Evolutionary conservation across 768 basidiomycete species (phyloP).

Genomic region (Crassisporium funariophilum): DNA sequence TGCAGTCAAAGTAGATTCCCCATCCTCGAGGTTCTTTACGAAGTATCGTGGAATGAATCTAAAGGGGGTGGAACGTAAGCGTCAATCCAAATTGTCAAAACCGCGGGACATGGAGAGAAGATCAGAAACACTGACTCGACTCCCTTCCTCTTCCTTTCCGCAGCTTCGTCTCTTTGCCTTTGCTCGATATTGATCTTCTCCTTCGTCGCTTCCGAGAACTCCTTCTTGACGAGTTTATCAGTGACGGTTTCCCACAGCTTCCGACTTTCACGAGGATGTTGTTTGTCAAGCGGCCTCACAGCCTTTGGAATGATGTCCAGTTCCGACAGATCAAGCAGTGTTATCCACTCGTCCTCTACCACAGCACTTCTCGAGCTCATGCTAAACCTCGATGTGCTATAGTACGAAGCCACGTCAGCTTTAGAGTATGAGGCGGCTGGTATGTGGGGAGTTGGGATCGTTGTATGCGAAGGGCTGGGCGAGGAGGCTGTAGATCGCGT

Average conservation of each 20-base stretch:
- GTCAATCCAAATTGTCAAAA: not conserved
- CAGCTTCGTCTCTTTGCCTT: conserved; percentile 85
- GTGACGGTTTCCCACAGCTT: conserved; percentile 90
- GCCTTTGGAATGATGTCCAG: conserved; percentile 77
- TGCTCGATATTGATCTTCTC: conserved; percentile 94
- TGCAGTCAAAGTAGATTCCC: conserved; percentile 66
- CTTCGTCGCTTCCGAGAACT: conserved; percentile 88
- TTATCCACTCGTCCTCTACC: conserved; percentile 53
- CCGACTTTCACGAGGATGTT: conserved; percentile 80
- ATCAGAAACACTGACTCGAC: conserved; percentile 58
- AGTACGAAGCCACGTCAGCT: conserved; percentile 36
- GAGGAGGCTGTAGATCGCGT: conserved; percentile 48
- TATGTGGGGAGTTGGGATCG: conserved; percentile 38
- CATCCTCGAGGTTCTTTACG: conserved; percentile 64
- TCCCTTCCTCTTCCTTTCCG: conserved; percentile 82
- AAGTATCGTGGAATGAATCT: conserved; percentile 82
- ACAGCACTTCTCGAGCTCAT: conserved; percentile 19
- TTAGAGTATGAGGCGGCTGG: conserved; percentile 45
- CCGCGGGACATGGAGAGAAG: conserved; percentile 16
- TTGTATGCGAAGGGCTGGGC: conserved; percentile 47
- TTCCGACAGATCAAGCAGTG: conserved; percentile 75
- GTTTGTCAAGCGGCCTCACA: conserved; percentile 81
- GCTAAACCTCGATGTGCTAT: not conserved
- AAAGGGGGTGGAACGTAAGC: not conserved
- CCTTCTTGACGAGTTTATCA: conserved; percentile 71